These are phyloP conservation scores for Lindgomyces ingoldianus DNA, from an alignment of 495 filamentous ascomycete genomes.

Conservation along the genomic window DNA sequence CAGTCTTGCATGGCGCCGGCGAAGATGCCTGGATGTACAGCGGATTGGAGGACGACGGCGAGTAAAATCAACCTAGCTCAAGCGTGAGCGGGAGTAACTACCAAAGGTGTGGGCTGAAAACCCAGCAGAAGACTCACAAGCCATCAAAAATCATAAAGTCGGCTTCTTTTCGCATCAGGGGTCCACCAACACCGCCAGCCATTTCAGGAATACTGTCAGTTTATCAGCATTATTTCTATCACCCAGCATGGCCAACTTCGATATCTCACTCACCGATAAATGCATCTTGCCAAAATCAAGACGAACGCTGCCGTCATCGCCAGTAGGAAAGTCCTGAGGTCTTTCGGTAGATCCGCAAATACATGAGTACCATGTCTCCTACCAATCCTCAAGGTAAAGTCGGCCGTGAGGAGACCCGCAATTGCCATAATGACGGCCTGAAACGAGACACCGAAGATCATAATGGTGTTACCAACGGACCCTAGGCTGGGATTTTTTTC, in stretches of 20 bases:
- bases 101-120: neutral
- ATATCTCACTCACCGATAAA: constrained; percentile 10
- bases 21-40: neutral
- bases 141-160: constrained; percentile 11
- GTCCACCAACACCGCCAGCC: constrained; percentile 3
- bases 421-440: constrained; percentile 40
- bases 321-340: constrained; percentile 3
- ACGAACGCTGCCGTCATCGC: constrained; percentile 7
- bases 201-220: constrained; percentile 4
- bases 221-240: neutral
- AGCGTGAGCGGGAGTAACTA: neutral
- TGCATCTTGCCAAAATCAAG: constrained; percentile 5
- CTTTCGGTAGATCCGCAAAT: neutral
- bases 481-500: constrained; percentile 12
- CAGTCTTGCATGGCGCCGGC: neutral
- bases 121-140: constrained; percentile 1
- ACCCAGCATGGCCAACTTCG: neutral
- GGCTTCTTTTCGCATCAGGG: constrained; percentile 5
- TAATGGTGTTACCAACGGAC: constrained; percentile 35
- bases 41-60: neutral
- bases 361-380: neutral
- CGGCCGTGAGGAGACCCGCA: constrained; percentile 31
- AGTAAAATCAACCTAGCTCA: neutral
- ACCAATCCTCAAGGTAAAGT: constrained; percentile 36
- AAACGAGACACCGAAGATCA: constrained; percentile 40